These are phyloP conservation scores for Exophiala oligosperma DNA, from an alignment of 2,329 filamentous ascomycete genomes.

Conservation along the genomic window DNA sequence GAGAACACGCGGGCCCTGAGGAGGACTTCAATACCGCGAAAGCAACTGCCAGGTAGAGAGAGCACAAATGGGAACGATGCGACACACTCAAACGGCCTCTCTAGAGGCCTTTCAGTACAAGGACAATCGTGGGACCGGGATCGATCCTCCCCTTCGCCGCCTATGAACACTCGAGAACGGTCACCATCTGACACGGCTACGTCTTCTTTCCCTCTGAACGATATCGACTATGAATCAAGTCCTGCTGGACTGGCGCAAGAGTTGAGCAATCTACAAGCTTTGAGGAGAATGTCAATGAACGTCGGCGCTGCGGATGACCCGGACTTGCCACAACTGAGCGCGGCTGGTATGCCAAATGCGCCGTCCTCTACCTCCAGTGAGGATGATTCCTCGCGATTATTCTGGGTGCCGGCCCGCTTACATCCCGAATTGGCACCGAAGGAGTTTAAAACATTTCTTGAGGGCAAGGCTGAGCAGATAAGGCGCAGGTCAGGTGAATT, in stretches of 20 bases:
- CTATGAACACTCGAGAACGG: conserved; percentile 55
- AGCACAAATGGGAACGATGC: conserved; percentile 14
- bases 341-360: conserved; percentile 43
- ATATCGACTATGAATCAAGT: conserved; percentile 86
- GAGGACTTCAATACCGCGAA: conserved; percentile 18
- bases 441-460: conserved; percentile 95
- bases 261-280: conserved; percentile 84
- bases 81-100: conserved; percentile 35
- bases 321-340: conserved; percentile 46
- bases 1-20: conserved; percentile 7
- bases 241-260: conserved; percentile 88
- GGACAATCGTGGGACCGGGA: conserved; percentile 42
- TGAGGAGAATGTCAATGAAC: conserved; percentile 93
- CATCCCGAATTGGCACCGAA: conserved; percentile 93
- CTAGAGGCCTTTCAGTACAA: conserved; percentile 28
- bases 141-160: conserved; percentile 59
- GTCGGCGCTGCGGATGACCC: conserved; percentile 66
- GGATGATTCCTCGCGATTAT: conserved; percentile 80
- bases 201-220: conserved; percentile 71
- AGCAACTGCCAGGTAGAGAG: conserved; percentile 19
- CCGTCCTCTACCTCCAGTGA: conserved; percentile 62
- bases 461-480: conserved; percentile 88
- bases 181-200: conserved; percentile 56
- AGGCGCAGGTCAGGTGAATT: conserved; percentile 77
- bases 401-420: conserved; percentile 93